These are phyloP conservation scores for Oryza meridionalis DNA, from an alignment of 176 grass and related monocot genomes.

Conservation along the genomic window DNA sequence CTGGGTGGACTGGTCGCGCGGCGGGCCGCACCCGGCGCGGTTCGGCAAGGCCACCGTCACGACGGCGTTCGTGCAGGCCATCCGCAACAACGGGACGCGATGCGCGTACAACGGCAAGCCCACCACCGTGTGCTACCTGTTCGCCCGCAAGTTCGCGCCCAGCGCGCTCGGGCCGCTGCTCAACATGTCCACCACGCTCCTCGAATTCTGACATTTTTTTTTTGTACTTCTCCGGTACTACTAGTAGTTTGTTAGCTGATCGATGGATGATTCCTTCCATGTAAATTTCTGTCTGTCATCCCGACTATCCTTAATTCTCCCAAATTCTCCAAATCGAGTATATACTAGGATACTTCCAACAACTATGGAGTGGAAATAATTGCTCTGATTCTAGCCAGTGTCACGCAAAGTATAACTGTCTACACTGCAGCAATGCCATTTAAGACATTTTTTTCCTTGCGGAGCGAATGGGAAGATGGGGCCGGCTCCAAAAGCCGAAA, in stretches of 20 bases:
- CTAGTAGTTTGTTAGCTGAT: background rate
- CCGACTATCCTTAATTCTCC: too few relatives aligned
- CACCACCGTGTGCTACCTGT: slow-evolving; percentile 43
- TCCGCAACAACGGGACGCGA: slow-evolving; percentile 45
- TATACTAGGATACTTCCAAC: too few relatives aligned
- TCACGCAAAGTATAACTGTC: too few relatives aligned
- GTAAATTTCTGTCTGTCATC: background rate
- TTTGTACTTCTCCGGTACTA: background rate
- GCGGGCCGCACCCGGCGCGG: slow-evolving; percentile 46
- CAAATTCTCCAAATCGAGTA: too few relatives aligned
- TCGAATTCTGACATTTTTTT: slow-evolving; percentile 26
- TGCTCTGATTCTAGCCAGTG: too few relatives aligned
- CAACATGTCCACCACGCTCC: slow-evolving; percentile 39
- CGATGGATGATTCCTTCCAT: background rate
- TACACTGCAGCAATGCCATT: too few relatives aligned
- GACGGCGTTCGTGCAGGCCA: slow-evolving; percentile 30
- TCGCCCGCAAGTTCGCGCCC: slow-evolving; percentile 51
- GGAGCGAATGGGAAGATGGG: too few relatives aligned
- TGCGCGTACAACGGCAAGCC: slow-evolving; percentile 44
- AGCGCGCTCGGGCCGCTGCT: slow-evolving; percentile 45
- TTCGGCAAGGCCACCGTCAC: slow-evolving; percentile 40
- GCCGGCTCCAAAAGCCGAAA: too few relatives aligned
- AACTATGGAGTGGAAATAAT: too few relatives aligned
- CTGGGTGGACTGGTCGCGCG: slow-evolving; percentile 58
- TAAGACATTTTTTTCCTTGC: too few relatives aligned